Conservation (phyloP, 2,329 filamentous ascomycete genomes). For the Cladorrhinum sp. region DNA sequence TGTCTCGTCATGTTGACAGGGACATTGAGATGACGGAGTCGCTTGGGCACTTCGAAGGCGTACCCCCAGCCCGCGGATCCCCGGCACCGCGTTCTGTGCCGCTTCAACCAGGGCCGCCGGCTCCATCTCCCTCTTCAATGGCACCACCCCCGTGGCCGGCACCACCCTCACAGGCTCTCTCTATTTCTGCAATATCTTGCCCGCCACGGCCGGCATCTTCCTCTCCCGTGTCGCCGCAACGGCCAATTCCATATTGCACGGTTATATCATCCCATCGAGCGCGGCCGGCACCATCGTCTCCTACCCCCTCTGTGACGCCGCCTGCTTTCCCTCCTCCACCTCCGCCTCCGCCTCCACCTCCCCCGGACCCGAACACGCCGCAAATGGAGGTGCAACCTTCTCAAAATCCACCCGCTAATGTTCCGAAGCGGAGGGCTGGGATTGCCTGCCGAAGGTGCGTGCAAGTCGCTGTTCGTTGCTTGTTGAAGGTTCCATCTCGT, state of each 20-base stretch:
- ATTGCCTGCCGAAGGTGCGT: conserved; percentile 53
- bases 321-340: conserved; percentile 8
- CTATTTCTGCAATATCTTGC: not conserved
- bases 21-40: not conserved
- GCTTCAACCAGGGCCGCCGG: not conserved
- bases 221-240: not conserved
- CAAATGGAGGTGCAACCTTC: conserved; percentile 7
- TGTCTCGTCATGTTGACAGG: conserved; percentile 17
- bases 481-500: not conserved
- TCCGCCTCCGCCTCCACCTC: not conserved
- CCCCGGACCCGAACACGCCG: conserved; percentile 1
- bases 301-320: conserved; percentile 5
- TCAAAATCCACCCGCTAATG: not conserved
- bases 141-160: not conserved
- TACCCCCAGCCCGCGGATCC: not conserved
- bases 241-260: not conserved
- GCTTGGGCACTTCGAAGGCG: too few relatives aligned
- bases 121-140: not conserved
- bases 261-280: not conserved
- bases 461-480: conserved; percentile 6
- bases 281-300: not conserved
- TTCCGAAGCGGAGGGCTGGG: conserved; percentile 45
- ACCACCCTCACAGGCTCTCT: not conserved
- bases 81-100: not conserved
- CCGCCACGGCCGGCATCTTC: not conserved